Conservation (phyloP, 495 filamentous ascomycete genomes). For the Podospora anserina region DNA sequence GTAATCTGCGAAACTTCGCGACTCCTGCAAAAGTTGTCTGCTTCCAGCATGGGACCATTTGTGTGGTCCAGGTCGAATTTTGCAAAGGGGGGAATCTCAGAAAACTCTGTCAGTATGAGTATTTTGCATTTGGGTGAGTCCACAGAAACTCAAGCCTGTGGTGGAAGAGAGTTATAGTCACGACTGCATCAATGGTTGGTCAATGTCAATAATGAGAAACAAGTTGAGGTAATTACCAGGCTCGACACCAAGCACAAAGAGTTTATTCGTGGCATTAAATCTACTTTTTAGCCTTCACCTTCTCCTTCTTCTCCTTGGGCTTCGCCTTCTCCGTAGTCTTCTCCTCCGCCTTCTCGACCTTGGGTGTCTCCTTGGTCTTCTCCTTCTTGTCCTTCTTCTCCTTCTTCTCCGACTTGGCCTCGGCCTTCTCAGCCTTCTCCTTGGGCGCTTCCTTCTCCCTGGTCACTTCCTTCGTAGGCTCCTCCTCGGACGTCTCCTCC, state of each 20-base stretch:
- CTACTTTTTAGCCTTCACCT: conserved; percentile 22
- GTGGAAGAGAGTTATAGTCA: background rate
- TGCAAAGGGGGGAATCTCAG: no score
- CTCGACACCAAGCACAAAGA: background rate
- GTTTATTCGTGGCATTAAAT: conserved; percentile 8
- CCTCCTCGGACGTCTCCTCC: conserved; percentile 29
- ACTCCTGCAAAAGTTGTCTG: no score
- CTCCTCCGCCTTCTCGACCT: conserved; percentile 17
- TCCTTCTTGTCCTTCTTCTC: conserved; percentile 14
- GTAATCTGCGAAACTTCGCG: no score
- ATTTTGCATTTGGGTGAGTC: no score
- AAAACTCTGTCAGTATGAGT: no score
- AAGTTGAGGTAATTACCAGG: background rate
- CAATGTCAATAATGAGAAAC: background rate
- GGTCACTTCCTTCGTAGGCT: conserved; percentile 4
- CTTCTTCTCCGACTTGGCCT: conserved; percentile 21
- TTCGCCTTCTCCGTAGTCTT: conserved; percentile 20
- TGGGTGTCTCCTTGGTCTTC: conserved; percentile 6
- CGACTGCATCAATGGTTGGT: background rate
- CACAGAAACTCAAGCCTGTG: no score
- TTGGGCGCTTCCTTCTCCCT: conserved; percentile 17
- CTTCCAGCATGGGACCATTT: no score
- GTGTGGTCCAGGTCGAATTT: no score
- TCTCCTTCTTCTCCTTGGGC: conserved; percentile 25
- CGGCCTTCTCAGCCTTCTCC: conserved; percentile 20